phyloP scores from a whole-genome alignment of 1,139 yeast species.

The Pichia inconspicua region DNA sequence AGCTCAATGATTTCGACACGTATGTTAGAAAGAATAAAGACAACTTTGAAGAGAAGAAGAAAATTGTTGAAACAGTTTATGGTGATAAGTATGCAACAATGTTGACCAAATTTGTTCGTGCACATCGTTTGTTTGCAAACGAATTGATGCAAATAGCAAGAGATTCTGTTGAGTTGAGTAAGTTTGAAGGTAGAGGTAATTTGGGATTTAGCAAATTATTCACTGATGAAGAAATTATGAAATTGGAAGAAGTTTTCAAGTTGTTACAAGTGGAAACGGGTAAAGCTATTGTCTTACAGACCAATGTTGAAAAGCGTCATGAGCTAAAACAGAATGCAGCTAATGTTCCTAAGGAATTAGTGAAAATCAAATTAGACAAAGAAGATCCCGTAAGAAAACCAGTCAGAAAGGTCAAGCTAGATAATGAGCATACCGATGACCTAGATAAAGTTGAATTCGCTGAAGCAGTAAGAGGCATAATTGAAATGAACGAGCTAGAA shows the following conservation, averaged over 20 bases:
- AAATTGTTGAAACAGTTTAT: constrained; percentile 1
- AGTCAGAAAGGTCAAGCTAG: background rate
- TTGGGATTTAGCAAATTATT: constrained; percentile 8
- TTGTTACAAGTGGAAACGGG: constrained; percentile 4
- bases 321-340: background rate
- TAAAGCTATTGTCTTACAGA: background rate
- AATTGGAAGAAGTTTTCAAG: constrained; percentile 9
- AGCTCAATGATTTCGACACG: constrained; percentile 3
- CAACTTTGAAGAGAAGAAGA: background rate
- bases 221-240: constrained; percentile 3
- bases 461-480: too few relatives aligned
- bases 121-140: constrained; percentile 2
- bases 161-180: constrained; percentile 5
- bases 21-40: constrained; percentile 2
- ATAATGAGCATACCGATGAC: too few relatives aligned
- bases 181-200: constrained; percentile 7
- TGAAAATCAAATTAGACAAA: background rate
- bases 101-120: constrained; percentile 5
- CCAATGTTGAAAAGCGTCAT: background rate
- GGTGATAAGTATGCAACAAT: constrained; percentile 13
- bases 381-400: background rate
- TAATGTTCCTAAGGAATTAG: background rate
- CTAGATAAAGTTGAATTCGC: background rate
- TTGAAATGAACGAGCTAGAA: too few relatives aligned
- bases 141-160: constrained; percentile 5